phyloP scores from a whole-genome alignment of 257 asterid species.

The Gynochthodes officinalis region DNA sequence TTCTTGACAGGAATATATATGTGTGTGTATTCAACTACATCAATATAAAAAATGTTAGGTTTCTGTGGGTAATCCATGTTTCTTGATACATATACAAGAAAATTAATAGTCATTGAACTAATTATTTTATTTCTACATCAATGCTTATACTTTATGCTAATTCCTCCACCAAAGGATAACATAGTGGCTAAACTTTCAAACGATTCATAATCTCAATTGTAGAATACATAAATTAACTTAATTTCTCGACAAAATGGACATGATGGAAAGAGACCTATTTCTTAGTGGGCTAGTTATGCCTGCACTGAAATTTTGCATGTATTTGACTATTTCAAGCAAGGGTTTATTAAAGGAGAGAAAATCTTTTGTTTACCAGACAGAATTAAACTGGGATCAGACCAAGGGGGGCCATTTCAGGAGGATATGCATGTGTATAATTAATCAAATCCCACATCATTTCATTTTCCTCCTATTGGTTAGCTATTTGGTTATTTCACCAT shows the following conservation, averaged over 20 bases:
- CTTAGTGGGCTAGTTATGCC: neutral
- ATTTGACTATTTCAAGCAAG: neutral
- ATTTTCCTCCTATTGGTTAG: neutral
- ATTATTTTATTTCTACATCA: neutral
- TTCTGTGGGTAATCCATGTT: neutral
- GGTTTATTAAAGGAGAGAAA: constrained; percentile 9
- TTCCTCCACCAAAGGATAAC: neutral
- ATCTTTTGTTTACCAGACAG: constrained; percentile 4
- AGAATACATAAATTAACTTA: neutral
- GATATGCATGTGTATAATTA: neutral
- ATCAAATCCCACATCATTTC: neutral
- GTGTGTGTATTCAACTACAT: neutral
- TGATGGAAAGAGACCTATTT: neutral
- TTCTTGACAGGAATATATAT: too few relatives aligned
- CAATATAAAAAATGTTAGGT: neutral
- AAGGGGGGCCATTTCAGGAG: neutral
- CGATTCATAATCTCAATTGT: neutral
- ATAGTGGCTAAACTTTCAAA: neutral
- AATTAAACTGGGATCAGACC: neutral
- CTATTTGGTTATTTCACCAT: too few relatives aligned
- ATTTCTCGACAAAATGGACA: neutral
- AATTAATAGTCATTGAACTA: constrained; percentile 1
- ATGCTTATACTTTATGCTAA: neutral
- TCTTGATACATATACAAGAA: constrained; percentile 15
- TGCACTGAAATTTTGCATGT: neutral